phyloP scores from a whole-genome alignment of 1,284 basidiomycete genomes.

The Ceratobasidium sp. region DNA sequence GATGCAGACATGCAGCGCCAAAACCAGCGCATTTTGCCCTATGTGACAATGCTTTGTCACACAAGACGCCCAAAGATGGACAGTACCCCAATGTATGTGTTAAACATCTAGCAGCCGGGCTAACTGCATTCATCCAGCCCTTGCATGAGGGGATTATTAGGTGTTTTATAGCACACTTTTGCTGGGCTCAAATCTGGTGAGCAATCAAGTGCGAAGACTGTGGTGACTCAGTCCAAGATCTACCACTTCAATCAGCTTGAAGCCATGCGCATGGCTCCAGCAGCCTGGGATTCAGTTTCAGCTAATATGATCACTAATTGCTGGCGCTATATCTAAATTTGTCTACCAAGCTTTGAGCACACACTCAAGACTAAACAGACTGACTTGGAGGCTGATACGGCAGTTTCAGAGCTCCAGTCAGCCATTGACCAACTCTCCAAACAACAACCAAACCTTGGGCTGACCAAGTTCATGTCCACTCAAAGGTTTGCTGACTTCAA shows the following conservation, averaged over 20 bases:
- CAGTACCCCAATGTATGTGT: conserved; percentile 28
- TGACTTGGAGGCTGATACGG: neutral
- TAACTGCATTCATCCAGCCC: conserved; percentile 37
- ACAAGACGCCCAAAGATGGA: conserved; percentile 1
- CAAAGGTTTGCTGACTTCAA: neutral
- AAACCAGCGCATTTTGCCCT: conserved; percentile 21
- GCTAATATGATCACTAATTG: conserved; percentile 57
- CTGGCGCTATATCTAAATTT: conserved; percentile 54
- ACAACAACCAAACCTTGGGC: neutral
- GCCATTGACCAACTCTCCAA: neutral
- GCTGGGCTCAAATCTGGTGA: neutral
- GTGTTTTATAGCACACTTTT: conserved; percentile 43
- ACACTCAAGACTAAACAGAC: neutral
- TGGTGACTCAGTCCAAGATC: conserved; percentile 55
- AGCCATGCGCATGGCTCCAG: conserved; percentile 55
- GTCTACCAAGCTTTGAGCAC: neutral
- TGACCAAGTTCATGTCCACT: neutral
- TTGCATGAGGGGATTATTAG: conserved; percentile 42
- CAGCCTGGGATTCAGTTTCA: conserved; percentile 56
- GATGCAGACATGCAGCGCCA: conserved; percentile 21
- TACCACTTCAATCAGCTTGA: conserved; percentile 58
- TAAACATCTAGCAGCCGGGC: conserved; percentile 21
- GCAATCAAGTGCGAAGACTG: conserved; percentile 32
- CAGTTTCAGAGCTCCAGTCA: neutral
- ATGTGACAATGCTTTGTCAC: conserved; percentile 25